Evolutionary conservation across 2,329 filamentous ascomycete genomes (phyloP).

Genomic region (Mycosphaerella arachidis): DNA sequence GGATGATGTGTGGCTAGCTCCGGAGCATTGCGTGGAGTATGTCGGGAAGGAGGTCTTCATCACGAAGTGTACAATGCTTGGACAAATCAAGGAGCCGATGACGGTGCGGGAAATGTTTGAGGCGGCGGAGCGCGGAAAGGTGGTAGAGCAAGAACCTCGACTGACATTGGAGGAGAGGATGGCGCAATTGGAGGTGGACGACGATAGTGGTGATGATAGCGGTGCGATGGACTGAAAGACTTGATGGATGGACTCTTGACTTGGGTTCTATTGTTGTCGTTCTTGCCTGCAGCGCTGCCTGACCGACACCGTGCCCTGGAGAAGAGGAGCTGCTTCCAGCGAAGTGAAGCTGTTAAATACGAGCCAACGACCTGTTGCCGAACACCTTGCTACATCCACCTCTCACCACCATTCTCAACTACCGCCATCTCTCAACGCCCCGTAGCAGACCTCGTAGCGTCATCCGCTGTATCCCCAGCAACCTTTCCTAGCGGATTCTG

Average conservation of each 20-base stretch:
- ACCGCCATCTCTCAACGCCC: slow-evolving; percentile 15
- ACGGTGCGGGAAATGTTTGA: not conserved
- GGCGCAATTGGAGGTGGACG: not conserved
- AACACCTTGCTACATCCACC: not conserved
- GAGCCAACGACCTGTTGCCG: too few relatives aligned
- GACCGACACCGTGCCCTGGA: too few relatives aligned
- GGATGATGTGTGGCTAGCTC: not conserved
- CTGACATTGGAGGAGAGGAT: not conserved
- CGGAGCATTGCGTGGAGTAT: not conserved
- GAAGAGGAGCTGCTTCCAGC: too few relatives aligned
- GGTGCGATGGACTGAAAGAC: not conserved
- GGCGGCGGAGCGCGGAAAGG: not conserved
- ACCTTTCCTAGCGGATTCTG: slow-evolving; percentile 37
- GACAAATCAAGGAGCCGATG: not conserved
- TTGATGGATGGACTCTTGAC: too few relatives aligned
- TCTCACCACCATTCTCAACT: not conserved
- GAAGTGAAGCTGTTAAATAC: too few relatives aligned
- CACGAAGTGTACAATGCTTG: not conserved
- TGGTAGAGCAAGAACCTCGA: not conserved
- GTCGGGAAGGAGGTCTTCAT: not conserved
- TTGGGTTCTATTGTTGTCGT: too few relatives aligned
- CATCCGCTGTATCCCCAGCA: slow-evolving; percentile 24
- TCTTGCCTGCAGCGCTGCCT: not conserved
- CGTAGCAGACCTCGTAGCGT: slow-evolving; percentile 23
- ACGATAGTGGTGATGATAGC: not conserved